Base-by-base conservation (phyloP, 352 stramenopile species). In the Albugo candida region DNA sequence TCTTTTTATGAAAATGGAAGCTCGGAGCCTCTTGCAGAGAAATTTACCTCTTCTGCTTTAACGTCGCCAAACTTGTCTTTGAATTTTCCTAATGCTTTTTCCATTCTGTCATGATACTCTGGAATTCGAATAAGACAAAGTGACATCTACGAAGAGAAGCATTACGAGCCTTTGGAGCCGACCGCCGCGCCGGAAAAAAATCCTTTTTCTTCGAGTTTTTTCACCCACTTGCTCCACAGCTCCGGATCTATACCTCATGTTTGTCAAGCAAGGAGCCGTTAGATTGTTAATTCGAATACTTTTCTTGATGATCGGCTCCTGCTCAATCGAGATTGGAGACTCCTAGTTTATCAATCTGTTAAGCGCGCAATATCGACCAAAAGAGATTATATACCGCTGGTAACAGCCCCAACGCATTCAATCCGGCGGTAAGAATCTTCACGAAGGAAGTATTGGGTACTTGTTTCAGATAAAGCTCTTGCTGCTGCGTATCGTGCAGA, bases 151-250 rank as follows among this genome's bases (percentile, higher is more conserved):
- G 3, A 8, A 31, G 8, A 43, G 3, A 13, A 52, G 48, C 20
- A 18, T 8, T 12, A 50, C 40, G 36, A 18, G 54, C 52, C 56
- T 16, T 64, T 59, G 36, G 74, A 78, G 1, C 74, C 77, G 14
- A 55, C 51, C 0, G 59, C 45, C 2, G 69, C 60, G 51, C 63
- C 68, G 36, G 81, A 81, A 56, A 87, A 91, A 48, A 87, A 91
- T 6, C 77, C 72, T 58, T 91, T 91, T 62, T 64, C 67, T 16
- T 91, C 77, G 10, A 91, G 61, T 55, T 91, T 91, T 20, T 67
- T 65, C 16, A 87, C 60, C 77, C 77, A 91, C 55, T 91, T 91
- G 55, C 81, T 81, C 77, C 77, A 91, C 54, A 91, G 48, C 45
- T 79, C 74, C 6, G 74, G 77, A 52, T 91, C 76, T 89, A 43